These are phyloP conservation scores for Chenopodium formosanum DNA, from an alignment of 148 eudicot species.

Conservation along the genomic window DNA sequence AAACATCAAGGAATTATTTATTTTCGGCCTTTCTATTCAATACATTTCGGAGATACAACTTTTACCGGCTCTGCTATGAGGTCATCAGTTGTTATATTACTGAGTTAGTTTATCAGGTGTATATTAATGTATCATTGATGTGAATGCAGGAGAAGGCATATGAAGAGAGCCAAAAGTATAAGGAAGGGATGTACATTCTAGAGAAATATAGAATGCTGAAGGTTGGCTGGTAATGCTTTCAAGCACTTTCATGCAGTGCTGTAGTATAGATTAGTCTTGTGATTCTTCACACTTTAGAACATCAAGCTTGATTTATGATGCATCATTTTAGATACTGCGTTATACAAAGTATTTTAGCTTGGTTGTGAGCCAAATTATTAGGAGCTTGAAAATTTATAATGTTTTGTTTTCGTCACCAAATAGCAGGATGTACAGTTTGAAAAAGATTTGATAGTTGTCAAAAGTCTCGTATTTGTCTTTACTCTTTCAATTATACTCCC, in stretches of 20 bases:
- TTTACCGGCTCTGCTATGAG: neutral
- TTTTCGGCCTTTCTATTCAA: too few relatives aligned
- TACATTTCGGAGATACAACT: too few relatives aligned
- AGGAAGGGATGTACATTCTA: conserved; percentile 26
- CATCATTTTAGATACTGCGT: neutral
- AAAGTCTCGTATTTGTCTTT: too few relatives aligned
- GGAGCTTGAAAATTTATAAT: too few relatives aligned
- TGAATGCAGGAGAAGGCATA: conserved; percentile 26
- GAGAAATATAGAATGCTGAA: conserved; percentile 24
- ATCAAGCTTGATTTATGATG: neutral
- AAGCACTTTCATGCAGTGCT: neutral
- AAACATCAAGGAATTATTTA: too few relatives aligned
- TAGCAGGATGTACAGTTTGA: too few relatives aligned
- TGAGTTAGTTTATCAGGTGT: neutral
- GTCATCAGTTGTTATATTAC: neutral
- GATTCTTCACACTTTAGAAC: neutral
- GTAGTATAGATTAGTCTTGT: neutral
- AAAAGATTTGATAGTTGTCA: too few relatives aligned
- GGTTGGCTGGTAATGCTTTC: conserved; percentile 21
- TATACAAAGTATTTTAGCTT: too few relatives aligned
- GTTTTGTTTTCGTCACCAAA: too few relatives aligned
- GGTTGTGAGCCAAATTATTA: too few relatives aligned
- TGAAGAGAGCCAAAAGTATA: conserved; percentile 24
- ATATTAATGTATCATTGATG: neutral
- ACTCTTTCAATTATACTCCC: too few relatives aligned